Conservation (phyloP, 768 basidiomycete genomes). For the Russula brevipes region DNA sequence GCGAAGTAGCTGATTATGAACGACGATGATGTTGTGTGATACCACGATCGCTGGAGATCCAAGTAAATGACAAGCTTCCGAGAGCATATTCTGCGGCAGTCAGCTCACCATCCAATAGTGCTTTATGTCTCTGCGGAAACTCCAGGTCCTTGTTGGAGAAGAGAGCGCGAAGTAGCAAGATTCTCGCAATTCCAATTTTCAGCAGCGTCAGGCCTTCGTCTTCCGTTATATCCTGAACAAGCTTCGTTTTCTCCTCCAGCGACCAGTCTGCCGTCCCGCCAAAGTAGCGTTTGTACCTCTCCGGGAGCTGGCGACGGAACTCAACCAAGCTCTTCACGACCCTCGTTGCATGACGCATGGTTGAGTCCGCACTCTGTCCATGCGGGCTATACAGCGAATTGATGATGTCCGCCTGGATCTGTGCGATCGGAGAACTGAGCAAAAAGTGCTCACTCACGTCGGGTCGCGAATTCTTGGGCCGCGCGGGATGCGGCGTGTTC, state of each 20-base stretch:
- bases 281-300: constrained; percentile 70
- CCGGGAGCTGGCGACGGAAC: constrained; percentile 63
- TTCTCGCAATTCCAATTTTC: constrained; percentile 77
- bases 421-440: constrained; percentile 66
- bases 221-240: constrained; percentile 71
- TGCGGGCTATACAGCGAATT: constrained; percentile 78
- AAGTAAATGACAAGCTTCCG: constrained; percentile 1
- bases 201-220: constrained; percentile 78
- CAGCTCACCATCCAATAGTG: constrained; percentile 68
- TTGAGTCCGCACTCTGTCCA: constrained; percentile 59
- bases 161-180: constrained; percentile 69
- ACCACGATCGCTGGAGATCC: constrained; percentile 62
- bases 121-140: constrained; percentile 60
- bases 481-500: constrained; percentile 68
- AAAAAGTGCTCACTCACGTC: constrained; percentile 80
- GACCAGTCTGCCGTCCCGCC: constrained; percentile 74
- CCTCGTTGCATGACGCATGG: constrained; percentile 71
- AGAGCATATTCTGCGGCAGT: not conserved
- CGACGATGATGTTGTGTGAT: constrained; percentile 80
- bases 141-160: constrained; percentile 72
- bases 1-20: constrained; percentile 77
- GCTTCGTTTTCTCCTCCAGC: constrained; percentile 54
- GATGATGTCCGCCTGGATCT: constrained; percentile 87
- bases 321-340: constrained; percentile 75
- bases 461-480: constrained; percentile 37